Evolutionary conservation across 2,329 filamentous ascomycete genomes (phyloP), one percentile per base, ranked within the genome.

Genomic region (Penicillium sp.): DNA sequence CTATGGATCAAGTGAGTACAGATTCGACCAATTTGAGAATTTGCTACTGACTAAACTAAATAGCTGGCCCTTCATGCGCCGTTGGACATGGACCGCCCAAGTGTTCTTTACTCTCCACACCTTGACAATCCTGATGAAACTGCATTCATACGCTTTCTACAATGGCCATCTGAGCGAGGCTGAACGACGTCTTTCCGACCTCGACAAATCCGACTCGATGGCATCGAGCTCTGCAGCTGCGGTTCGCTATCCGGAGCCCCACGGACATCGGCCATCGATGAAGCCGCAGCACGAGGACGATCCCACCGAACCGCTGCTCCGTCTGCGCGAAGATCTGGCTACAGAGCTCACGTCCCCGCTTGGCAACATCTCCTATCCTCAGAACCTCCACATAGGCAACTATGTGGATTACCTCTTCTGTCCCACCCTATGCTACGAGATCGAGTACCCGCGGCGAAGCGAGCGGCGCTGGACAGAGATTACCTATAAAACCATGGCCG

Each of bases 81-180:
- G 86, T 42, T 98, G 93, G 93, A 87, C 89, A 2, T 98, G 93
- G 93, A 98, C 93, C 0, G 85, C 91, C 2, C 93, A 97, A 64
- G 93, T 98, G 31, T 98, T 94, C 68, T 80, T 98, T 58, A 85
- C 90, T 9, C 76, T 98, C 27, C 93, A 98, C 69, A 85, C 89
- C 35, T 82, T 98, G 70, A 85, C 88, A 6, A 77, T 98, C 16
- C 82, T 96, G 41, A 98, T 98, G 93, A 98, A 98, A 76, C 93
- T 97, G 82, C 93, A 98, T 68, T 96, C 90, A 5, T 98, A 95
- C 64, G 87, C 89, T 20, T 98, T 97, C 69, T 98, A 98, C 74
- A 97, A 96, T 61, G 93, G 93, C 9, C 93, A 98, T 68, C 76
- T 98, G 13, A 87, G 86, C 57, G 88, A 93, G 67, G 94, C 89